phyloP scores from a whole-genome alignment of 2,329 filamentous ascomycete species.

The Cordyceps javanica region DNA sequence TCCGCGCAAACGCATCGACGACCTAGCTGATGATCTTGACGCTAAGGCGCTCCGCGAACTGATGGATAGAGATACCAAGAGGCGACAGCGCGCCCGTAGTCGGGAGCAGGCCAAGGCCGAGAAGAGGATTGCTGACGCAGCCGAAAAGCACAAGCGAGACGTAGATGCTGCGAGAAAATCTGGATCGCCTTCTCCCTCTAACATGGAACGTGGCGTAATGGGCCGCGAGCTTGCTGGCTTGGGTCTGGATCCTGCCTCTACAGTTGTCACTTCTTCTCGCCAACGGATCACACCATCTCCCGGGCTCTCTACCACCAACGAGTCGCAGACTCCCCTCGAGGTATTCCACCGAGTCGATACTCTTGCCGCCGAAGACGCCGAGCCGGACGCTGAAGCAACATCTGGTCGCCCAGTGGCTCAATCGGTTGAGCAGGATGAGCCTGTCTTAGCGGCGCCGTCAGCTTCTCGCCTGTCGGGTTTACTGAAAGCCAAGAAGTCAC shows the following conservation, averaged over 20 bases:
- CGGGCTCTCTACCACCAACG: slow-evolving; percentile 20
- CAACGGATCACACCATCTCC: slow-evolving; percentile 28
- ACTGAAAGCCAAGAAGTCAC: slow-evolving; percentile 40
- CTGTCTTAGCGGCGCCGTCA: slow-evolving; percentile 18
- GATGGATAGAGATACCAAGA: slow-evolving; percentile 80
- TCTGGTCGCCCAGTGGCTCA: neutral
- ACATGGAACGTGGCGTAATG: slow-evolving; percentile 54
- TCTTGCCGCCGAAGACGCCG: slow-evolving; percentile 17
- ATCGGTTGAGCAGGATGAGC: slow-evolving; percentile 9
- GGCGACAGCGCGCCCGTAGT: slow-evolving; percentile 67
- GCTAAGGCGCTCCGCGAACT: slow-evolving; percentile 79
- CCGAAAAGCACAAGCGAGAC: slow-evolving; percentile 59
- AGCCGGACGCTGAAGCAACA: slow-evolving; percentile 14
- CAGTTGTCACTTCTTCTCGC: slow-evolving; percentile 50
- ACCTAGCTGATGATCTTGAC: slow-evolving; percentile 79
- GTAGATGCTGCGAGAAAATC: slow-evolving; percentile 47
- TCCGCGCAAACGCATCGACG: slow-evolving; percentile 56
- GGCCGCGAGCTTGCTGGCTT: slow-evolving; percentile 52
- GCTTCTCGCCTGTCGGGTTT: slow-evolving; percentile 30
- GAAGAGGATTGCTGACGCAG: slow-evolving; percentile 56
- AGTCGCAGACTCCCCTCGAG: slow-evolving; percentile 20
- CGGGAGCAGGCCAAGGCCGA: slow-evolving; percentile 63
- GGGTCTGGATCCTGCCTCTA: slow-evolving; percentile 50
- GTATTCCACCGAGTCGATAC: slow-evolving; percentile 27
- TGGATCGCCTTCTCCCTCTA: slow-evolving; percentile 46